Base-by-base conservation (phyloP, 441 rosid species). In the Biscutella laevigata region DNA sequence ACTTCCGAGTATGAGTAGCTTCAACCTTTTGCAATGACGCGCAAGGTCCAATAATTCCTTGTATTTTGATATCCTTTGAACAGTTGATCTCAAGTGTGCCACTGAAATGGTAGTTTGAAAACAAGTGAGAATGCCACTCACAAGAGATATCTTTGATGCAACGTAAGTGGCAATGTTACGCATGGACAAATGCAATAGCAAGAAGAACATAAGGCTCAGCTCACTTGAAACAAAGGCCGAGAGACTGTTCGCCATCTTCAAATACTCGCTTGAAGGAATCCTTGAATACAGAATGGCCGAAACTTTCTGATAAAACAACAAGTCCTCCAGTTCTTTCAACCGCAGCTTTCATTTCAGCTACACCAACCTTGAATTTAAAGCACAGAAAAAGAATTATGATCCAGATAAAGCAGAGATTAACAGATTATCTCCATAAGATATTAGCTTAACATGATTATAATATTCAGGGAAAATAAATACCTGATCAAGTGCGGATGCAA, bases 401-500 rank as follows among this genome's bases (percentile, higher is more conserved):
- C 12, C 14, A 46, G 13, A 4, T 20, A 20, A 32, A 38, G n/a
- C 2, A 20, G 7, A 44, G 12, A n/a, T 29, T 3, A 30, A 33
- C 5, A 57, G 13, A n/a, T n/a, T n/a, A n/a, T n/a, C n/a, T n/a
- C n/a, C n/a, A n/a, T n/a, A n/a, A n/a, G n/a, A n/a, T n/a, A n/a
- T n/a, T n/a, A n/a, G n/a, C n/a, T n/a, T n/a, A n/a, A n/a, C n/a
- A n/a, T n/a, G n/a, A n/a, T n/a, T n/a, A n/a, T n/a, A n/a, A n/a
- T n/a, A n/a, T n/a, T n/a, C n/a, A 63, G 49, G 35, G 4, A n/a
- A 37, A 17, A 6, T 7, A 15, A 13, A 54, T 28, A 92, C 99
- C 97, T 94, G 99, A 77, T 94, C 97, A 71, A 94, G 96, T 16
- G 99, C 99, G 51, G 96, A 89, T 50, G 99, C 99, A 68, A 89